Evolutionary conservation across 345 rosid genomes (phyloP).

Genomic region (Ricinus communis): DNA sequence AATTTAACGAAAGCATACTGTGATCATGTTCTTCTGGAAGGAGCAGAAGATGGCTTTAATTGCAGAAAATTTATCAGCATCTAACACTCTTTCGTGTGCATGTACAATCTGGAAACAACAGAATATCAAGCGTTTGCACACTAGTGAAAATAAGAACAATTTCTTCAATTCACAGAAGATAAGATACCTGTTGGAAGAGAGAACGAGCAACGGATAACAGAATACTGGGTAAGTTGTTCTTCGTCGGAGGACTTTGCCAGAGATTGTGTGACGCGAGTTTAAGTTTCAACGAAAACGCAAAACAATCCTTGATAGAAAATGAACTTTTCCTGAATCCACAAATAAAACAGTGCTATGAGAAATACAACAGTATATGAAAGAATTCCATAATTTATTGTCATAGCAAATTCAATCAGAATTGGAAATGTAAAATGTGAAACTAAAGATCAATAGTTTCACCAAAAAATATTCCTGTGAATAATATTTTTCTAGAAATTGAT

Average conservation of each 20-base stretch:
- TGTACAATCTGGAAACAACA: conserved; percentile 58
- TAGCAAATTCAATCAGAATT: neutral
- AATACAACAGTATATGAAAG: neutral
- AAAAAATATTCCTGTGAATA: neutral
- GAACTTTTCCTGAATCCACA: conserved; percentile 44
- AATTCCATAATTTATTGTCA: neutral
- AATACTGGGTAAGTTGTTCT: conserved; percentile 38
- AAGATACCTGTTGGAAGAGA: conserved; percentile 66
- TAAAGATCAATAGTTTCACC: neutral
- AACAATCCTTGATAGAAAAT: conserved; percentile 56
- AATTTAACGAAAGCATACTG: conserved; percentile 37
- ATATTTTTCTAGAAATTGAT: neutral
- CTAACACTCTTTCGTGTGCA: conserved; percentile 66
- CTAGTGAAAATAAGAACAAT: neutral
- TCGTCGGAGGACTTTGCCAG: conserved; percentile 50
- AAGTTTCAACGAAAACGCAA: conserved; percentile 44
- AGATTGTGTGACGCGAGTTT: conserved; percentile 53
- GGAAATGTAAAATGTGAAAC: neutral
- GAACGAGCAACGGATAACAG: conserved; percentile 55
- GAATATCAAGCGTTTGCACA: conserved; percentile 11
- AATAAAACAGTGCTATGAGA: neutral
- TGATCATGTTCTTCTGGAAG: conserved; percentile 31
- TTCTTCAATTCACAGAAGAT: conserved; percentile 4
- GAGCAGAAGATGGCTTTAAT: conserved; percentile 54
- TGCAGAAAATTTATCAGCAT: conserved; percentile 49